Percentiles rank a stretch among this genome's conserved stretches.
Conservation (phyloP, 805 yeast genomes). For the Schwanniomyces occidentalis region DNA sequence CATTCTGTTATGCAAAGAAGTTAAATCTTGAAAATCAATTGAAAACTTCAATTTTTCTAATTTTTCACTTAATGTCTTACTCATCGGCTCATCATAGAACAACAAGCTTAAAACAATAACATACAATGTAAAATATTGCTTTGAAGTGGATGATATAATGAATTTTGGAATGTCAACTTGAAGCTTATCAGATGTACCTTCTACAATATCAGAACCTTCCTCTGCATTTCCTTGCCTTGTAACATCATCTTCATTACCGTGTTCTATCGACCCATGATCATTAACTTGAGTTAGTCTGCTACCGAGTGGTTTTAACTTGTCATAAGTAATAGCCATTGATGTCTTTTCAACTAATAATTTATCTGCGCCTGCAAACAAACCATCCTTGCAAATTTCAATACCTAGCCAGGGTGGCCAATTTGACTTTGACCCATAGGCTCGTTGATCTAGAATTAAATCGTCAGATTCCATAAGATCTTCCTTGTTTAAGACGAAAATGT, state of each 20-base stretch:
- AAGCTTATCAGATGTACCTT: conserved; percentile 35
- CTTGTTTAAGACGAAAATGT: conserved; percentile 64
- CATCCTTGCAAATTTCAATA: conserved; percentile 55
- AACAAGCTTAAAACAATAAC: conserved; percentile 62
- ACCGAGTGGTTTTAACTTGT: conserved; percentile 37
- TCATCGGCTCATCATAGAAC: conserved; percentile 72
- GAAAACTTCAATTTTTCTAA: conserved; percentile 68
- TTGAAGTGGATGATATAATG: conserved; percentile 66
- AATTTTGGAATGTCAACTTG: conserved; percentile 71
- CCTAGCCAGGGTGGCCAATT: conserved; percentile 94
- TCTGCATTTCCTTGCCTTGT: no score
- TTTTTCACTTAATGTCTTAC: conserved; percentile 54
- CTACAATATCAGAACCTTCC: background rate
- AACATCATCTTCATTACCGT: conserved; percentile 2
- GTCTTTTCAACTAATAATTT: conserved; percentile 63
- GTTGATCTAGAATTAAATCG: conserved; percentile 42
- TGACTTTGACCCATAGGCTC: conserved; percentile 59
- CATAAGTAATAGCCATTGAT: conserved; percentile 61
- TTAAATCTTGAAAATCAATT: conserved; percentile 65
- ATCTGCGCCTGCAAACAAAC: conserved; percentile 42
- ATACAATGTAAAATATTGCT: conserved; percentile 68
- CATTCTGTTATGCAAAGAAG: conserved; percentile 49
- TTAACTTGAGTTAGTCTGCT: conserved; percentile 8
- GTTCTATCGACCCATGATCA: conserved; percentile 5
- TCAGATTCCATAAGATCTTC: conserved; percentile 40